phyloP scores from a whole-genome alignment of 2,329 filamentous ascomycete species.

The Thielaviopsis euricoi region DNA sequence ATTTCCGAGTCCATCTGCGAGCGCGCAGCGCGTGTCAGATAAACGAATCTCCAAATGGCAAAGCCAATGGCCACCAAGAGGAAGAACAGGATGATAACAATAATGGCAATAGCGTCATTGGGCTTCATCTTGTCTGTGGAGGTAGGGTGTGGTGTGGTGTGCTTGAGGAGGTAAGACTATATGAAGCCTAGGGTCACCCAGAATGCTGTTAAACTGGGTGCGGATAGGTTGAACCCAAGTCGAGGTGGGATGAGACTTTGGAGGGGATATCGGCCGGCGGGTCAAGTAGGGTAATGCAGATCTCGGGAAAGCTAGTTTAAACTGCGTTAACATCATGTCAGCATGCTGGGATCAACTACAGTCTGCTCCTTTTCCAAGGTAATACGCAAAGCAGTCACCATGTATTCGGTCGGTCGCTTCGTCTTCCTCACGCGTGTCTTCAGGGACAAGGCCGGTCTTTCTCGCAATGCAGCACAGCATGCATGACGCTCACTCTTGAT shows the following conservation, averaged over 20 bases:
- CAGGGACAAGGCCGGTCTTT: neutral
- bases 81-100: slow-evolving; percentile 50
- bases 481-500: neutral
- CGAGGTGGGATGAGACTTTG: slow-evolving; percentile 1
- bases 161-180: neutral
- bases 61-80: slow-evolving; percentile 44
- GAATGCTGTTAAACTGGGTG: neutral
- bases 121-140: slow-evolving; percentile 36
- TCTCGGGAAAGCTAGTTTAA: neutral
- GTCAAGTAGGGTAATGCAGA: neutral
- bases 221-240: neutral
- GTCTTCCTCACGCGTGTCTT: neutral
- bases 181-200: neutral
- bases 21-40: slow-evolving; percentile 25
- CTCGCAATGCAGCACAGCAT: neutral
- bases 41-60: slow-evolving; percentile 46
- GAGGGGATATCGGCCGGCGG: neutral
- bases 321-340: neutral
- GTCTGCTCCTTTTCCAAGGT: neutral
- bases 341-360: neutral
- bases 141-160: neutral
- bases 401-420: neutral
- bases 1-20: neutral
- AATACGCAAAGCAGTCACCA: neutral
- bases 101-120: slow-evolving; percentile 53